Evolutionary conservation across 1,284 basidiomycete genomes (phyloP), one percentile per base, ranked within the genome.

Genomic region (Trichosporon ovoides): DNA sequence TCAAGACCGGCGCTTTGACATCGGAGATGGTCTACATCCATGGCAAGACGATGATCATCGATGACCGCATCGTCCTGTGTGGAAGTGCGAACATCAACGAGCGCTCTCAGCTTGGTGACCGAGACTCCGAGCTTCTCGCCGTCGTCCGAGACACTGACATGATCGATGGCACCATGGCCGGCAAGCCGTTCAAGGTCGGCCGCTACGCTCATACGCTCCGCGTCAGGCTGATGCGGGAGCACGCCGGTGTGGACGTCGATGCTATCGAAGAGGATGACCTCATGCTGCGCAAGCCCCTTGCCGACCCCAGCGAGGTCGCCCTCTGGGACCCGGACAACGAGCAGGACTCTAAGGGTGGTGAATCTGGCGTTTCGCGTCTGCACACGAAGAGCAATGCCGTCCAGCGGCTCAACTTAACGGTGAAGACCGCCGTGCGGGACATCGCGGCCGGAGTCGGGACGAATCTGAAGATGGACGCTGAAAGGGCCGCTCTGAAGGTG

Each of bases 31-130:
- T 94, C 16, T 94, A 95, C 74, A 91, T 94, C 61, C 91, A 94
- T 72, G 89, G 83, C 53, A 92, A 92, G 63, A 77, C 75, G 28
- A 94, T 95, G 80, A 87, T 98, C 56, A 92, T 98, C 11, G 96
- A 98, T 73, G 95, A 99, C 71, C 87, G 76, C 34, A 81, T 96
- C 43, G 94, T 87, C n/a, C 91, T 98, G 65, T 97, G 97, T 67
- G 95, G 95, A n/a, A 96, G 93, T 58, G 95, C 95, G 18, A 98
- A 98, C 74, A 95, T 98, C 81, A 98, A 99, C 73, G 95, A 99
- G 76, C 85, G 95, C 34, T 95, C 91, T 33, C 91, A 93, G 74
- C 83, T 91, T 20, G 95, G 95, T 37, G 95, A 98, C 75, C 87
- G 96, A 43, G 95, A 99, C 76, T 97, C 94, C 6, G 95, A 99